These are phyloP conservation scores for Hypholoma sublateritium DNA, from an alignment of 768 basidiomycete species.

Conservation along the genomic window DNA sequence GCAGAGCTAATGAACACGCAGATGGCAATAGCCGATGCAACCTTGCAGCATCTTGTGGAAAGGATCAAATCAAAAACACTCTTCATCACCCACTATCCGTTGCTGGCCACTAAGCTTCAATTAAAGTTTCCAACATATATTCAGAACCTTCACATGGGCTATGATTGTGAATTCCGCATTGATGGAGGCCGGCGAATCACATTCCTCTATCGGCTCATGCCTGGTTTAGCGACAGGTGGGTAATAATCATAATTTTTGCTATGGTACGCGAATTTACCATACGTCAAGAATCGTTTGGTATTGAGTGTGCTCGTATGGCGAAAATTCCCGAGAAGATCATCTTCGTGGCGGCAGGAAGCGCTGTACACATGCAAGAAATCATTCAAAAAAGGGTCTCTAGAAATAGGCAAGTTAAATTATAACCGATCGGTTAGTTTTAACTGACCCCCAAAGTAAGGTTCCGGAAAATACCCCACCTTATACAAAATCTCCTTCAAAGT, in stretches of 20 bases:
- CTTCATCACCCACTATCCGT: conserved; percentile 95
- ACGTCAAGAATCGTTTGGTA: conserved; percentile 74
- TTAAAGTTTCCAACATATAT: conserved; percentile 58
- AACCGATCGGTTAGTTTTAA: not conserved
- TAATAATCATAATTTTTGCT: not conserved
- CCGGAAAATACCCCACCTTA: conserved; percentile 24
- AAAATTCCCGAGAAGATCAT: conserved; percentile 76
- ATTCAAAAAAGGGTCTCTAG: conserved; percentile 49
- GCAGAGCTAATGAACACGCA: conserved; percentile 24
- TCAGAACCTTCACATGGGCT: conserved; percentile 87
- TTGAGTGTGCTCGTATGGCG: conserved; percentile 90
- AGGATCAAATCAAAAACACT: conserved; percentile 67
- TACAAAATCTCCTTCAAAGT: conserved; percentile 24
- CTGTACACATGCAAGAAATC: conserved; percentile 52
- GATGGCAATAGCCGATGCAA: conserved; percentile 88
- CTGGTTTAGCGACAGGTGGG: conserved; percentile 65
- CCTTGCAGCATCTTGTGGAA: conserved; percentile 68
- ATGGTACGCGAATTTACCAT: not conserved
- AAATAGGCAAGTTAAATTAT: conserved; percentile 42
- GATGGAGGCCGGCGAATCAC: conserved; percentile 80
- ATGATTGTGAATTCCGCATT: conserved; percentile 63
- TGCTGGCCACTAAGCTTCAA: conserved; percentile 70
- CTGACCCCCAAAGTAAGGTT: conserved; percentile 11
- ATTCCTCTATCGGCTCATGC: conserved; percentile 78
- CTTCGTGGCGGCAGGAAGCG: conserved; percentile 52